These are phyloP conservation scores for Torulaspora pretoriensis DNA, from an alignment of 1,139 yeast species.

Conservation along the genomic window DNA sequence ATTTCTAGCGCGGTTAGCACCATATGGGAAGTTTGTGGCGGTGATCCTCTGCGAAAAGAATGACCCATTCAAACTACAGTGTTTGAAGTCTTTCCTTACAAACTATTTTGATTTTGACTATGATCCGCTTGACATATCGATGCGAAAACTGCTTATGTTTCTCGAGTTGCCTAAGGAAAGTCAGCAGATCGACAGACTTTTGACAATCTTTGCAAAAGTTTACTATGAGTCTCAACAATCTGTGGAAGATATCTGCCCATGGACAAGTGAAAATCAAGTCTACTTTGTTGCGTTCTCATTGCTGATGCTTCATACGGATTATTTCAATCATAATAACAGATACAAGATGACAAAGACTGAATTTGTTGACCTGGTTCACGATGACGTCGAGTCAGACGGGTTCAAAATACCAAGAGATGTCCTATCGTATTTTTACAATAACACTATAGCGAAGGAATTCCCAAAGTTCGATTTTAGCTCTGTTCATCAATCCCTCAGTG, in stretches of 20 bases:
- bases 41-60: conserved; percentile 40
- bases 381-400: conserved; percentile 40
- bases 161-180: conserved; percentile 61
- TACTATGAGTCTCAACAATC: conserved; percentile 40
- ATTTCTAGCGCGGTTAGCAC: conserved; percentile 38
- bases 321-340: conserved; percentile 59
- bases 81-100: conserved; percentile 40
- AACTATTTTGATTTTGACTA: conserved; percentile 45
- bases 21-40: conserved; percentile 40
- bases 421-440: conserved; percentile 56
- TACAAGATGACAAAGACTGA: conserved; percentile 60
- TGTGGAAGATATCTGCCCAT: conserved; percentile 17
- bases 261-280: conserved; percentile 46
- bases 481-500: conserved; percentile 3
- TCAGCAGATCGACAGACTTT: conserved; percentile 64
- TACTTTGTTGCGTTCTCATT: conserved; percentile 57
- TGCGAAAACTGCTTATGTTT: conserved; percentile 52
- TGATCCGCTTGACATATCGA: conserved; percentile 59
- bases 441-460: conserved; percentile 56
- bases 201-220: conserved; percentile 50
- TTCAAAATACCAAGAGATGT: conserved; percentile 39
- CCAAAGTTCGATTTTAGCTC: conserved; percentile 29
- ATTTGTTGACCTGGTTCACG: conserved; percentile 44
- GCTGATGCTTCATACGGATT: conserved; percentile 65
- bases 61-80: conserved; percentile 37